A percentile compares a stretch with the other conserved stretches of the same genome.
These are phyloP conservation scores for Eucalyptus tenuipes DNA, from an alignment of 345 rosid genomes.

Conservation along the genomic window DNA sequence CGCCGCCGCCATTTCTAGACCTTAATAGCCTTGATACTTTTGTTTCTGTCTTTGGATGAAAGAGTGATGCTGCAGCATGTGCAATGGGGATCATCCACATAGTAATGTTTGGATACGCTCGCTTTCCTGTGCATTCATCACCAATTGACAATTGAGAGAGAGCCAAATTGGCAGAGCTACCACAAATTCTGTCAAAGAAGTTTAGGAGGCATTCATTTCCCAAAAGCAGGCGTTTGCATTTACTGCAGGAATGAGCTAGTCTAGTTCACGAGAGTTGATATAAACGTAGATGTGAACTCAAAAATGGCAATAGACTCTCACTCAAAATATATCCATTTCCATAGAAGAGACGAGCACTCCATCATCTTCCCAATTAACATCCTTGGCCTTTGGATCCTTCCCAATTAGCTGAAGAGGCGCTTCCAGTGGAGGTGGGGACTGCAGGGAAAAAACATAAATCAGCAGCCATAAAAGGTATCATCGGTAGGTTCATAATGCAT, in stretches of 20 bases:
- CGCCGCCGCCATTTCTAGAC: background rate
- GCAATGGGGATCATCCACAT: background rate
- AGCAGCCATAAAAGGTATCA: background rate
- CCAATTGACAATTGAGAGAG: background rate
- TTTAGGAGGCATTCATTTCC: background rate
- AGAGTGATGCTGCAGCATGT: background rate
- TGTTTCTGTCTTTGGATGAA: background rate
- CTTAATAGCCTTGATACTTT: background rate
- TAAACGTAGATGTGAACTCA: background rate
- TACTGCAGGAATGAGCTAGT: background rate
- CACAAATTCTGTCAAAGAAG: background rate
- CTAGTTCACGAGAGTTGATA: background rate
- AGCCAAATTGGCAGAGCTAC: background rate
- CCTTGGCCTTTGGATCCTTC: slow-evolving; percentile 53
- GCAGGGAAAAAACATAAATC: background rate
- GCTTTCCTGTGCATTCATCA: background rate
- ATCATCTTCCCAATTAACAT: slow-evolving; percentile 72
- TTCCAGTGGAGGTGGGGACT: slow-evolving; percentile 74
- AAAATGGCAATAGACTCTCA: background rate
- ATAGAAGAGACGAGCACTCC: slow-evolving; percentile 52
- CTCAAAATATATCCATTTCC: slow-evolving; percentile 61
- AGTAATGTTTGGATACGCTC: background rate
- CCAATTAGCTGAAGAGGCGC: slow-evolving; percentile 36
- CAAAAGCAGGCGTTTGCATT: background rate
- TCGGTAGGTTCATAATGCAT: background rate